Conservation (phyloP, 768 basidiomycete genomes). For the Lactifluus echinatus region DNA sequence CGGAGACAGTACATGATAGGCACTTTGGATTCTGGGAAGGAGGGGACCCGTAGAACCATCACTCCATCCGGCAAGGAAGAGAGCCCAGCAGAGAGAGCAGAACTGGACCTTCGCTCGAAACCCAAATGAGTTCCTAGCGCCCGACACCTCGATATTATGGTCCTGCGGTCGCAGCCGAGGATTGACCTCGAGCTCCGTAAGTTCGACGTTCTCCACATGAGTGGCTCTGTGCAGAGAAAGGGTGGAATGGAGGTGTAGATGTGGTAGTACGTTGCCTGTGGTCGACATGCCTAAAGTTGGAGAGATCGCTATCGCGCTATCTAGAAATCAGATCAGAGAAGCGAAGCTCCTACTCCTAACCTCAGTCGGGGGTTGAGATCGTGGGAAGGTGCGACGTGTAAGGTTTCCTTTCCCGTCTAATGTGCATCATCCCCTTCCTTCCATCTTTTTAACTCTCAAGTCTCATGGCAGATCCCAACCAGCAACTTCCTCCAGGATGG, state of each 20-base stretch:
- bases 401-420: background rate
- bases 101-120: constrained; percentile 37
- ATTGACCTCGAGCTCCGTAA: background rate
- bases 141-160: background rate
- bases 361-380: constrained; percentile 6
- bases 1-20: constrained; percentile 34
- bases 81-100: constrained; percentile 41
- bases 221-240: background rate
- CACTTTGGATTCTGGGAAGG: constrained; percentile 58
- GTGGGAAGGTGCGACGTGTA: constrained; percentile 17
- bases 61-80: constrained; percentile 70
- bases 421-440: constrained; percentile 1
- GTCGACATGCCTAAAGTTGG: background rate
- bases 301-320: background rate
- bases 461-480: constrained; percentile 39
- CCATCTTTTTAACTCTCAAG: constrained; percentile 8
- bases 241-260: background rate
- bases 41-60: constrained; percentile 70
- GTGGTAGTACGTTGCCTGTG: background rate
- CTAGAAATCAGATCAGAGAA: background rate
- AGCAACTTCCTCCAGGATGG: constrained; percentile 88
- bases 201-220: background rate
- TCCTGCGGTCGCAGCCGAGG: background rate
- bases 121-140: background rate
- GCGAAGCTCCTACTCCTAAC: background rate